Conservation (phyloP, 192 early-diverging fungal genomes). For the Coemansia sp. region DNA sequence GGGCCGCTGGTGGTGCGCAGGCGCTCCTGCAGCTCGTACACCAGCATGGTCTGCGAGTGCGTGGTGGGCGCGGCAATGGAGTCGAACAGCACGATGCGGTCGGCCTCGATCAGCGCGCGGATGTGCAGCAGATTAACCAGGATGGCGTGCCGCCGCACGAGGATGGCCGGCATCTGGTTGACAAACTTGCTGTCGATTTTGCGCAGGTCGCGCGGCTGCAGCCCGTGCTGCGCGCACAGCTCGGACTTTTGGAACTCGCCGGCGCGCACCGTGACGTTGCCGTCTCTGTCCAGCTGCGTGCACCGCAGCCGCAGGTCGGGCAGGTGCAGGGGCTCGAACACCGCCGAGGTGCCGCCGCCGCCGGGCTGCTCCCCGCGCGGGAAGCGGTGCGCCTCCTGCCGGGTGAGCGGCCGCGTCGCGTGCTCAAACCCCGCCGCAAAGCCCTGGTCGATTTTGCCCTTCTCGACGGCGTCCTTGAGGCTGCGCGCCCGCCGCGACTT, state of each 20-base stretch:
- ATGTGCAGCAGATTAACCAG: constrained; percentile 79
- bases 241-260: constrained; percentile 76
- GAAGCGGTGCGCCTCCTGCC: constrained; percentile 30
- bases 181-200: constrained; percentile 72
- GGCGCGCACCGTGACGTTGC: constrained; percentile 64
- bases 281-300: constrained; percentile 65
- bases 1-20: constrained; percentile 51
- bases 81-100: constrained; percentile 73
- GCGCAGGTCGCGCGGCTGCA: constrained; percentile 83
- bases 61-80: constrained; percentile 61
- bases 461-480: constrained; percentile 32
- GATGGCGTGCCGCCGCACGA: constrained; percentile 78
- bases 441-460: constrained; percentile 23
- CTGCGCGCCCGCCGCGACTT: constrained; percentile 24
- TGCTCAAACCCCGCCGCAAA: constrained; percentile 23
- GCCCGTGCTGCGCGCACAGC: constrained; percentile 68
- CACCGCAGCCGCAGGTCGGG: constrained; percentile 50
- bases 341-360: too few species aligned
- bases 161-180: constrained; percentile 75
- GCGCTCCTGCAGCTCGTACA: constrained; percentile 75
- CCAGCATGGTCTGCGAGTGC: constrained; percentile 70
- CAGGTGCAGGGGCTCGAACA: constrained; percentile 4
- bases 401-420: constrained; percentile 12
- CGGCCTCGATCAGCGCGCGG: constrained; percentile 75
- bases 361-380: constrained; percentile 27